A percentile compares a stretch with the other conserved stretches of the same genome.
Conservation (phyloP, 2,329 filamentous ascomycete genomes). For the Tolypocladium album region DNA sequence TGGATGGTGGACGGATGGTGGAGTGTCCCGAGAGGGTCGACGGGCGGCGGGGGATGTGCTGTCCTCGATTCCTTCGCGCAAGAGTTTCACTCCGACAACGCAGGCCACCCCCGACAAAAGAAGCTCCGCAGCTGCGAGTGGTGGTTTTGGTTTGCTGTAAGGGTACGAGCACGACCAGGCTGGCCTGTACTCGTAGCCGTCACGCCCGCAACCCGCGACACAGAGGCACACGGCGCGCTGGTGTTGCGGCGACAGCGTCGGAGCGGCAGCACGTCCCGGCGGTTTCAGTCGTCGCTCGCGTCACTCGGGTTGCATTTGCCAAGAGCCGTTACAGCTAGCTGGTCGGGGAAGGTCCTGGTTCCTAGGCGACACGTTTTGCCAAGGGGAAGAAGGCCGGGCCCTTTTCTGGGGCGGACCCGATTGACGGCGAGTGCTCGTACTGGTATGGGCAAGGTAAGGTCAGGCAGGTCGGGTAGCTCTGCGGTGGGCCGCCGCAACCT, state of each 20-base stretch:
- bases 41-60: background rate
- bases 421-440: background rate
- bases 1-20: background rate
- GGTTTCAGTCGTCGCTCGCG: background rate
- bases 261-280: background rate
- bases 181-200: no score
- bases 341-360: background rate
- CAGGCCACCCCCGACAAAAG: background rate
- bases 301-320: background rate
- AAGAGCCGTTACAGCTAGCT: background rate
- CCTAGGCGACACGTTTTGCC: background rate
- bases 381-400: constrained; percentile 5
- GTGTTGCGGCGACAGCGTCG: background rate
- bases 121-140: no score
- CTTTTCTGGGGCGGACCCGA: background rate
- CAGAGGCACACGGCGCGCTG: background rate
- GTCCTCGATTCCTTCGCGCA: background rate
- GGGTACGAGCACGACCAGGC: no score
- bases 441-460: no score
- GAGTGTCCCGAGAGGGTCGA: background rate
- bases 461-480: no score
- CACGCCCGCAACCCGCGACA: background rate
- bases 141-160: no score
- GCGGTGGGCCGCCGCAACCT: no score
- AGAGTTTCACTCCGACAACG: background rate